Conservation (phyloP, 805 yeast genomes). For the Saccharomycopsis babjevae region DNA sequence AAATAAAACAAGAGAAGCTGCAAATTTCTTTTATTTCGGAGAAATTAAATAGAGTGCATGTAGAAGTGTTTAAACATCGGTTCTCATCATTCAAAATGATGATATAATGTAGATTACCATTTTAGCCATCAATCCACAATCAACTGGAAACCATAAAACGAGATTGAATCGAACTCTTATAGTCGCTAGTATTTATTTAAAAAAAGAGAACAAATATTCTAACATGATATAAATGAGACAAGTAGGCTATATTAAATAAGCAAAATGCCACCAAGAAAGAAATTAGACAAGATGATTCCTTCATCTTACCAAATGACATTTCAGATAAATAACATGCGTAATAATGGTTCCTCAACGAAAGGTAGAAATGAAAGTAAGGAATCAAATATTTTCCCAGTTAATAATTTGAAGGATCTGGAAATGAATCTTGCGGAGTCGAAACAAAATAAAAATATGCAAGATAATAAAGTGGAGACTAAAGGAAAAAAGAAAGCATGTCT, state of each 20-base stretch:
- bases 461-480: neutral
- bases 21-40: too few species aligned
- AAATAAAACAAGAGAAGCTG: too few species aligned
- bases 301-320: neutral
- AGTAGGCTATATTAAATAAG: neutral
- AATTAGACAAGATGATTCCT: neutral
- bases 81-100: too few species aligned
- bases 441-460: neutral
- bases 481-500: conserved; percentile 42
- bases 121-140: too few species aligned
- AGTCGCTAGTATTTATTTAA: too few species aligned
- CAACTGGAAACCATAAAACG: too few species aligned
- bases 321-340: neutral
- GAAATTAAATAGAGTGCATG: too few species aligned
- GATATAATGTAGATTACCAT: too few species aligned
- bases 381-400: too few species aligned
- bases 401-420: neutral
- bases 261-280: neutral
- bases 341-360: neutral
- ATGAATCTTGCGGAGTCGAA: neutral
- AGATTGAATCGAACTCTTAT: too few species aligned
- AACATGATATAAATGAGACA: neutral
- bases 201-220: neutral
- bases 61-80: too few species aligned
- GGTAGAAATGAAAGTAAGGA: neutral